Evolutionary conservation across 2,329 filamentous ascomycete genomes (phyloP), one percentile per base, ranked within the genome.

Genomic region (Aureobasidium mangrovei): DNA sequence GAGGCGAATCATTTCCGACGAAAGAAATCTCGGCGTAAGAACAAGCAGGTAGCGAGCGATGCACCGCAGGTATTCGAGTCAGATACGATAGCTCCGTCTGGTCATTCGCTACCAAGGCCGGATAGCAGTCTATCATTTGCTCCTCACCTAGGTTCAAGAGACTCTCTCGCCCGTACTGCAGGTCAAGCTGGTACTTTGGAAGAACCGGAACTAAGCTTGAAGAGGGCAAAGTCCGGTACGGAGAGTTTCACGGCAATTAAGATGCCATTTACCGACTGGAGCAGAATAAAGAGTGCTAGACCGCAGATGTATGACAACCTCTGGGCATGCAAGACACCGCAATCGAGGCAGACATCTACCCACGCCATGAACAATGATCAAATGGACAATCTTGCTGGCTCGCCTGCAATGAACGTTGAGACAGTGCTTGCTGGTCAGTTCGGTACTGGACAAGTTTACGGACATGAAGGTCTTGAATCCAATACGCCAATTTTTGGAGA

Each of bases 1-100:
- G 81, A 80, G 54, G 82, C 83, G 29, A 78, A 93, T 62, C 76
- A 85, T 58, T 85, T 91, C 60, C 76, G 78, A 3, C 84, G 86
- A 3, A 63, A 60, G 24, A 69, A 68, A 27, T 58, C 57, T n/a
- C 61, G 59, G 6, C 48, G 32, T 18, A 57, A 49, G 12, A 57
- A 40, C 18, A 60, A 58, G n/a, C 18, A 39, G 40, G 27, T 10
- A 38, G 27, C 47, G 41, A 10, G 10, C 7, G 10, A 7, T 35
- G 32, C 7, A 35, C 32, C 7, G 7, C 32, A 7, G 32, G 32
- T 7, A 35, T 35, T 10, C 10, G 32, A 35, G 10, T 35, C 18
- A 1, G 18, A 35, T 2, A 35, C 32, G 10, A 35, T 10, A 27
- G 39, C 18, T 3, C 9, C 2, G 7, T 6, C 28, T 18, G 9